A percentile compares a stretch with the other conserved stretches of the same genome.
These are phyloP conservation scores for Eucalyptus cloeziana DNA, from an alignment of 345 rosid species.

Conservation along the genomic window DNA sequence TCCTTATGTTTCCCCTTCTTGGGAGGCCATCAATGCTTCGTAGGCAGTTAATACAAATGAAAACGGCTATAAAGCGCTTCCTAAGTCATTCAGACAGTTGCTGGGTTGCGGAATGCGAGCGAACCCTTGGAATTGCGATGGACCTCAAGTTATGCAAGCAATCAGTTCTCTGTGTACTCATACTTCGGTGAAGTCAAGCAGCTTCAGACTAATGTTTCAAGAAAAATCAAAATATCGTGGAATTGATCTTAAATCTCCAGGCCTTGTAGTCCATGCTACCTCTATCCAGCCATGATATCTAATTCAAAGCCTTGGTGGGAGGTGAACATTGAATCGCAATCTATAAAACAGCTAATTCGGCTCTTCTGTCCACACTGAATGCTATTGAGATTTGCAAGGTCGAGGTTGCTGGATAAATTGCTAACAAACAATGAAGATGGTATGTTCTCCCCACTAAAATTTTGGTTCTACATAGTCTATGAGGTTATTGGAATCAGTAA, in stretches of 20 bases:
- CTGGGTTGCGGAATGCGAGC: background rate
- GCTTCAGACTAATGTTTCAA: conserved; percentile 17
- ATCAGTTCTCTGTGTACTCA: conserved; percentile 21
- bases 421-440: conserved; percentile 19
- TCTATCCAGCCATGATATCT: conserved; percentile 1
- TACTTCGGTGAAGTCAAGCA: conserved; percentile 31
- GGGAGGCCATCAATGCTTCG: conserved; percentile 11
- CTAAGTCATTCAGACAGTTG: conserved; percentile 21
- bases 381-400: conserved; percentile 30
- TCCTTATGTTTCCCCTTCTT: conserved; percentile 5
- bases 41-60: conserved; percentile 6
- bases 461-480: background rate
- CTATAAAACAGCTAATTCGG: conserved; percentile 1
- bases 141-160: background rate
- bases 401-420: background rate
- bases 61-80: conserved; percentile 17
- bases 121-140: conserved; percentile 12
- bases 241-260: conserved; percentile 13
- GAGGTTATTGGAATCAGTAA: background rate
- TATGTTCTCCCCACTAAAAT: background rate
- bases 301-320: background rate
- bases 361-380: conserved; percentile 47
- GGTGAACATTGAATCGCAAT: conserved; percentile 5
- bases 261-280: conserved; percentile 9
- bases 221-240: conserved; percentile 1